phyloP scores from a whole-genome alignment of 139 green algal species.

The Choricystis sp. region DNA sequence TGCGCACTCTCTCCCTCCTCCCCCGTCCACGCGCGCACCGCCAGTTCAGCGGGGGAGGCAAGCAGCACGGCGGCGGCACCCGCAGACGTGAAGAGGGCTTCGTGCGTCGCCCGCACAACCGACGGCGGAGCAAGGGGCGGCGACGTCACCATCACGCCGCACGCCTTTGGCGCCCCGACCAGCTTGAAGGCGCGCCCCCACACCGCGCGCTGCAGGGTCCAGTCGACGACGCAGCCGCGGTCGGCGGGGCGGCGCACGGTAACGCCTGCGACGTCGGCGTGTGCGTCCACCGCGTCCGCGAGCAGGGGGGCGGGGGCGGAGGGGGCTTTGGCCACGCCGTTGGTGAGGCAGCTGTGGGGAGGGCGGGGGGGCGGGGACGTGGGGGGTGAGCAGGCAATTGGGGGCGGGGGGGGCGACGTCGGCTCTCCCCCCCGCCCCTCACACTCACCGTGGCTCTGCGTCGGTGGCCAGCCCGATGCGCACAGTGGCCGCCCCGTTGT shows the following conservation, averaged over 20 bases:
- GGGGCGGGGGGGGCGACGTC: no score
- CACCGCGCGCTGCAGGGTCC: constrained; percentile 50
- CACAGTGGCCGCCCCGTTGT: constrained; percentile 1
- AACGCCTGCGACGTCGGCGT: not conserved
- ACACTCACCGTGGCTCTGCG: no score
- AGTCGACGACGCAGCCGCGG: constrained; percentile 43
- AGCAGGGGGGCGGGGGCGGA: no score
- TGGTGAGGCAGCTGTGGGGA: no score
- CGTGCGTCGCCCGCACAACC: constrained; percentile 23
- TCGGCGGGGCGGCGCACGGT: not conserved
- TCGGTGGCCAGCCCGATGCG: no score
- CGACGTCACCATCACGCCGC: constrained; percentile 40
- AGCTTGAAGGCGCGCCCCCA: constrained; percentile 13
- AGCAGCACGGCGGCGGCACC: not conserved
- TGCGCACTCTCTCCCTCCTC: not conserved
- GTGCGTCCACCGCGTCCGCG: not conserved
- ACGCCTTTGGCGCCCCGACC: constrained; percentile 1
- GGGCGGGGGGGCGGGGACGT: no score
- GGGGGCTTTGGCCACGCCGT: no score
- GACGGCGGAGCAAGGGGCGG: constrained; percentile 47
- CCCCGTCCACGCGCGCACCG: no score
- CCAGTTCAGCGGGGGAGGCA: not conserved
- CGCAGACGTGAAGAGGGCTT: constrained; percentile 9
- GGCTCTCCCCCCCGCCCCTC: no score
- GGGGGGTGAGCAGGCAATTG: no score